These are phyloP conservation scores for Quambalaria eucalypti DNA, from an alignment of 1,284 basidiomycete genomes.

Conservation along the genomic window DNA sequence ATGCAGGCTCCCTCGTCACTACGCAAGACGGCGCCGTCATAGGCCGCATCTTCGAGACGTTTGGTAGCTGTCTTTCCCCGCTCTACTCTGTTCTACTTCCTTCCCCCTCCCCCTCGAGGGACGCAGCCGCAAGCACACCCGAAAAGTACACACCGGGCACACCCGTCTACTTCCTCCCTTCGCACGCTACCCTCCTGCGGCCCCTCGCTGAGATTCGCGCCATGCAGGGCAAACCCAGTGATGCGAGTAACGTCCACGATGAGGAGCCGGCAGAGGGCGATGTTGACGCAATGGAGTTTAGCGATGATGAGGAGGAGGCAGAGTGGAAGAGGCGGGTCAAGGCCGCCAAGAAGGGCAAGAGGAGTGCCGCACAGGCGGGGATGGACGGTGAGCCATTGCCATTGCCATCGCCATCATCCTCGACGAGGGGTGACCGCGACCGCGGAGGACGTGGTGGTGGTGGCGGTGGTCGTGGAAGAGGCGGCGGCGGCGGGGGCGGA, in stretches of 20 bases:
- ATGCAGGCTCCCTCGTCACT: background rate
- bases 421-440: too few relatives aligned
- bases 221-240: background rate
- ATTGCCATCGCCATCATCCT: too few relatives aligned
- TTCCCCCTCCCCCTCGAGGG: background rate
- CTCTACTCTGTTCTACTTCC: slow-evolving; percentile 1
- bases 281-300: slow-evolving; percentile 1
- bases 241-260: background rate
- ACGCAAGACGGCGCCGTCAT: background rate
- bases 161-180: background rate
- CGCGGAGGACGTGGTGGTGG: background rate
- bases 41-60: background rate
- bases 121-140: background rate
- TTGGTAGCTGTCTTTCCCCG: background rate
- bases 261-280: background rate
- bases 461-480: background rate
- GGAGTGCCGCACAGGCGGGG: background rate
- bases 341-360: background rate
- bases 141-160: background rate
- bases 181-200: background rate
- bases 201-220: background rate
- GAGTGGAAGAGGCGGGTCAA: background rate
- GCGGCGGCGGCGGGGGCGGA: background rate
- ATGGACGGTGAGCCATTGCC: too few relatives aligned
- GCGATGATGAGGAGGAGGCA: slow-evolving; percentile 1